phyloP scores from a whole-genome alignment of 345 rosid species.

The Brassica juncea region DNA sequence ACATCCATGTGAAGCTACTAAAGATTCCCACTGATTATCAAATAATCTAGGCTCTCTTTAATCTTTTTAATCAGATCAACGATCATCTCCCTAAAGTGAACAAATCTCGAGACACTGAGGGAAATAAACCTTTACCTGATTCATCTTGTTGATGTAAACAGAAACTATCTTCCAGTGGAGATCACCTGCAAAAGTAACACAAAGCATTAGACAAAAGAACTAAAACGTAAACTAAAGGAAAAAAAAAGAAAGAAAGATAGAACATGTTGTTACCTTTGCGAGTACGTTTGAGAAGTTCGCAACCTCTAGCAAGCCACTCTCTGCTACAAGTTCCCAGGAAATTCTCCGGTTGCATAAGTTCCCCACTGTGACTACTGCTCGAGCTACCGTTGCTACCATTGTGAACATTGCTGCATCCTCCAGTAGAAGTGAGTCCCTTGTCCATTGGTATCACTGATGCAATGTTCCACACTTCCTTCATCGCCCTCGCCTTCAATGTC shows the following conservation, averaged over 20 bases:
- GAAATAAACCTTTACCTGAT: conserved; percentile 57
- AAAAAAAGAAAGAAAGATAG: neutral
- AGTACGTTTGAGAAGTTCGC: conserved; percentile 94
- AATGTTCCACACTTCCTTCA: conserved; percentile 96
- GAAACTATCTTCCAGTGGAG: conserved; percentile 95
- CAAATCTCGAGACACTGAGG: conserved; percentile 23
- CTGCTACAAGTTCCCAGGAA: conserved; percentile 84
- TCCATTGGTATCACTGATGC: conserved; percentile 96
- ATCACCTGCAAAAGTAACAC: conserved; percentile 67
- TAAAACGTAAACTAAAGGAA: neutral
- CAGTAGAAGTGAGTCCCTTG: conserved; percentile 54
- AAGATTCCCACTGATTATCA: conserved; percentile 43
- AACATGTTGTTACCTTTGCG: conserved; percentile 63
- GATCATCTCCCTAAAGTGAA: conserved; percentile 31
- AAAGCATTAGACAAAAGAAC: conserved; percentile 16
- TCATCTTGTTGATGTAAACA: conserved; percentile 80
- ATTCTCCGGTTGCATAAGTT: conserved; percentile 79
- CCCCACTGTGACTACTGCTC: conserved; percentile 66
- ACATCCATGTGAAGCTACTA: conserved; percentile 36
- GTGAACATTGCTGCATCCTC: conserved; percentile 59
- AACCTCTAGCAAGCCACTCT: conserved; percentile 92
- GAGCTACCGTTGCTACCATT: conserved; percentile 54
- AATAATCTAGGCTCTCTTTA: conserved; percentile 41
- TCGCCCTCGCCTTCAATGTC: conserved; percentile 82
- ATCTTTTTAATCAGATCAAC: conserved; percentile 42